Evolutionary conservation across 192 early-diverging fungal species (phyloP), one percentile per base, ranked within the genome.

Genomic region (Gamsiella multidivaricata): DNA sequence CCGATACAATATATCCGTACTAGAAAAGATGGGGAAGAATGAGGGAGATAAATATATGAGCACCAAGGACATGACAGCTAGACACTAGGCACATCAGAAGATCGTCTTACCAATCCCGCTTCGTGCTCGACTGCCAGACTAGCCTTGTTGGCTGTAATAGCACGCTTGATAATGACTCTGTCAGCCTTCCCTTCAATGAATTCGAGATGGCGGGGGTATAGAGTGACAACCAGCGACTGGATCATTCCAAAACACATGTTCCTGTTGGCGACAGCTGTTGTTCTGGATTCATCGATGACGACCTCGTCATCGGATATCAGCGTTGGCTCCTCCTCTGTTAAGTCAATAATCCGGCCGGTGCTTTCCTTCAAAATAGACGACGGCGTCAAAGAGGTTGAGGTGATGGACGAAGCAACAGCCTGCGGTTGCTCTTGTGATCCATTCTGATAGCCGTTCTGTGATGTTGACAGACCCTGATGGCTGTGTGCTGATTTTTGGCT

Each of bases 161-260:
- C 51, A 22, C 69, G 62, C 50, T 75, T 75, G 32, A 66, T 76
- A 20, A 70, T 51, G 33, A 75, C 62, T 18, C 46, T 65, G 22
- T 66, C 72, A 9, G 67, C 54, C 31, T 76, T 70, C 23, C 71
- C 80, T 49, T 75, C 67, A 2, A 69, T 56, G 37, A 57, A 65
- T 18, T 69, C 59, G 36, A 69, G 65, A 45, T 69, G 72, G 15
- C 80, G 70, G 28, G 80, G 80, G 29, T 81, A 75, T 28, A 81
- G 59, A 8, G 73, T 70, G 20, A 81, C 62, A 15, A 76, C 58
- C 22, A 70, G 29, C 4, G 66, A 65, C 28, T 73, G 46, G 33
- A 81, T 81, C 80, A 76, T 76, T 0, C 80, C 80, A 60, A 74
- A 81, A 39, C 80, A 81, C 39, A 81, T 63, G 46, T 81, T 65